A percentile compares a stretch with the other conserved stretches of the same genome.
Conservation (phyloP, 352 stramenopile species). For the Phytophthora hybrid region DNA sequence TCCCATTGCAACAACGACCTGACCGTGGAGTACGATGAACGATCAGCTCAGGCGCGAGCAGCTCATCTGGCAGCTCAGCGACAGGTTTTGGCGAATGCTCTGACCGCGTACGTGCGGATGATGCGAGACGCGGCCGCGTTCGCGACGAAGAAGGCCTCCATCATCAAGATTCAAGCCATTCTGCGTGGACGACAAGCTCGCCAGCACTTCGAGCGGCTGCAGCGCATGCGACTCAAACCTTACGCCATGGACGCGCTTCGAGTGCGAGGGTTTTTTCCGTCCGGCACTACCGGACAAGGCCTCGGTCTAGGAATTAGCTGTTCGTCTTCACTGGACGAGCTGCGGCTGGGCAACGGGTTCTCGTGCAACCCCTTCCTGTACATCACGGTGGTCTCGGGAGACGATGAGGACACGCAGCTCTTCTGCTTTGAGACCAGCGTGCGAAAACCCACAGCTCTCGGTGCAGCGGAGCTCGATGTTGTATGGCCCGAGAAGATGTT, state of each 20-base stretch:
- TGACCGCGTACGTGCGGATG: conserved; percentile 76
- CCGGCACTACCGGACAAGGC: not conserved
- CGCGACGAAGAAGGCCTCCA: conserved; percentile 63
- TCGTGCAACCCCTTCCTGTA: conserved; percentile 81
- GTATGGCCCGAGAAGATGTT: conserved; percentile 70
- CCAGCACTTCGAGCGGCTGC: conserved; percentile 53
- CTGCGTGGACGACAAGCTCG: conserved; percentile 62
- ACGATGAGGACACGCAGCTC: conserved; percentile 68
- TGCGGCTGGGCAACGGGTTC: conserved; percentile 74
- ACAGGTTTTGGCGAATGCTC: conserved; percentile 58
- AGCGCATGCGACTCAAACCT: conserved; percentile 65
- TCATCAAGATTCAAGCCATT: conserved; percentile 64
- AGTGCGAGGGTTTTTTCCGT: conserved; percentile 28
- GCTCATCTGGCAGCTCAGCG: conserved; percentile 58
- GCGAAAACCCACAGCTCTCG: conserved; percentile 33
- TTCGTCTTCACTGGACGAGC: conserved; percentile 42
- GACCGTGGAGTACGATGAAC: conserved; percentile 67
- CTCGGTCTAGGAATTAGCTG: conserved; percentile 20
- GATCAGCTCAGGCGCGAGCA: conserved; percentile 45
- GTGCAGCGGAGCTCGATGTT: conserved; percentile 42
- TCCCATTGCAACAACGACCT: conserved; percentile 56
- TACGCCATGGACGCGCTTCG: conserved; percentile 58
- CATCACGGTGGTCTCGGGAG: conserved; percentile 70
- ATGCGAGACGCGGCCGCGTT: conserved; percentile 64
- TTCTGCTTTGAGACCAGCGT: conserved; percentile 80